Conservation (phyloP, 441 rosid genomes). For the Gossypium gossypioides region DNA sequence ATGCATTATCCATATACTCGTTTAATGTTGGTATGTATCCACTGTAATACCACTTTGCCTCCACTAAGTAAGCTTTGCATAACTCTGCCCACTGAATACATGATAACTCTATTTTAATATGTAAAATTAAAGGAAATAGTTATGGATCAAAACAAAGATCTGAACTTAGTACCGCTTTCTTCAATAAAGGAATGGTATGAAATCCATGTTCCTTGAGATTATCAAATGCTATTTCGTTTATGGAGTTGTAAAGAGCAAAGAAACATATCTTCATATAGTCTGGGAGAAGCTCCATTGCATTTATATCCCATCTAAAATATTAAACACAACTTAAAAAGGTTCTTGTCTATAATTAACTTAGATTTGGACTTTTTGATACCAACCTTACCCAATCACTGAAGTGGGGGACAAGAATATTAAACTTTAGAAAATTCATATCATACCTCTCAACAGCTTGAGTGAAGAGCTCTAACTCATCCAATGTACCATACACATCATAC, state of each 20-base stretch:
- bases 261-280: too few species aligned
- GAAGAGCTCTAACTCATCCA: neutral
- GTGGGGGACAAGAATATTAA: too few species aligned
- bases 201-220: constrained; percentile 13
- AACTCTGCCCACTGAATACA: neutral
- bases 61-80: constrained; percentile 11
- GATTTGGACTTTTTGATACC: too few species aligned
- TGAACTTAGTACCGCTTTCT: constrained; percentile 7
- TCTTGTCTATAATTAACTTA: too few species aligned
- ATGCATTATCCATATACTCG: too few species aligned
- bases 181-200: constrained; percentile 8
- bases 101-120: too few species aligned
- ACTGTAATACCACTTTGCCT: constrained; percentile 8
- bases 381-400: too few species aligned
- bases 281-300: too few species aligned
- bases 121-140: neutral
- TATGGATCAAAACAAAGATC: too few species aligned
- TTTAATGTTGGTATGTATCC: too few species aligned
- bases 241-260: too few species aligned
- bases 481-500: constrained; percentile 5
- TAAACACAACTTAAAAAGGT: too few species aligned
- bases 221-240: neutral
- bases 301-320: neutral
- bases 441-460: neutral
- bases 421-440: neutral